Evolutionary conservation across 352 stramenopile species (phyloP).

Genomic region (Pythium folliculosum): DNA sequence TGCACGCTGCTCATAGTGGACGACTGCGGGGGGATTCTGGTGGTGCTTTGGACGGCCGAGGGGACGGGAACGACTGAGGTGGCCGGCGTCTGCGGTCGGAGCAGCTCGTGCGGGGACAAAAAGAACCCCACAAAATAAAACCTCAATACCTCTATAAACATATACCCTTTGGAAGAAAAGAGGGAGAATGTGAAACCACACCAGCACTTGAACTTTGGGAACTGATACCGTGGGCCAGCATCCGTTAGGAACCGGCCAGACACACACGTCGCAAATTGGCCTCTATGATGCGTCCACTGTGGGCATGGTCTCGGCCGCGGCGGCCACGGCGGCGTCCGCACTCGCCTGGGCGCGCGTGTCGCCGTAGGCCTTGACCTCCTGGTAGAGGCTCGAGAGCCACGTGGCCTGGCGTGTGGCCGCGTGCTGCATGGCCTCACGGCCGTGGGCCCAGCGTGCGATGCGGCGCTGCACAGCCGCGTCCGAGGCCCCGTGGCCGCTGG

Average conservation of each 20-base stretch:
- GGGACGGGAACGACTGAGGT: background rate
- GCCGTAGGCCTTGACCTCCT: slow-evolving; percentile 66
- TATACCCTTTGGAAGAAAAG: background rate
- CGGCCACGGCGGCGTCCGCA: background rate
- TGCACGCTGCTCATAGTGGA: slow-evolving; percentile 32
- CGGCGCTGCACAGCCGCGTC: slow-evolving; percentile 50
- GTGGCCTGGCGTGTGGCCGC: slow-evolving; percentile 57
- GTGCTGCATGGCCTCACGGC: slow-evolving; percentile 59
- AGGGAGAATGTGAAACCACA: background rate
- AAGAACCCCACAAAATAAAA: slow-evolving; percentile 8
- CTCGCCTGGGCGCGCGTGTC: slow-evolving; percentile 25
- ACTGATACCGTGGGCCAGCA: background rate
- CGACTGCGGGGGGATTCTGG: slow-evolving; percentile 24
- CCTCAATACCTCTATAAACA: slow-evolving; percentile 6
- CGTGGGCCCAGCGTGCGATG: slow-evolving; percentile 59
- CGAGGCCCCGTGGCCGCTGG: slow-evolving; percentile 4
- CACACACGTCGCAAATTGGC: slow-evolving; percentile 8
- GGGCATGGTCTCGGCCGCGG: background rate
- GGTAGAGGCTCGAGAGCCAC: slow-evolving; percentile 63
- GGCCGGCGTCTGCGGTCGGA: slow-evolving; percentile 1
- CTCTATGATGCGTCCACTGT: background rate
- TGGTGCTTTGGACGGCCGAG: slow-evolving; percentile 10
- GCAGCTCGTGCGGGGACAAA: background rate
- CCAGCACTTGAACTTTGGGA: slow-evolving; percentile 10
- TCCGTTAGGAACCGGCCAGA: slow-evolving; percentile 1